Evolutionary conservation across 2,329 filamentous ascomycete species (phyloP).

Genomic region (Aspergillus sp.): DNA sequence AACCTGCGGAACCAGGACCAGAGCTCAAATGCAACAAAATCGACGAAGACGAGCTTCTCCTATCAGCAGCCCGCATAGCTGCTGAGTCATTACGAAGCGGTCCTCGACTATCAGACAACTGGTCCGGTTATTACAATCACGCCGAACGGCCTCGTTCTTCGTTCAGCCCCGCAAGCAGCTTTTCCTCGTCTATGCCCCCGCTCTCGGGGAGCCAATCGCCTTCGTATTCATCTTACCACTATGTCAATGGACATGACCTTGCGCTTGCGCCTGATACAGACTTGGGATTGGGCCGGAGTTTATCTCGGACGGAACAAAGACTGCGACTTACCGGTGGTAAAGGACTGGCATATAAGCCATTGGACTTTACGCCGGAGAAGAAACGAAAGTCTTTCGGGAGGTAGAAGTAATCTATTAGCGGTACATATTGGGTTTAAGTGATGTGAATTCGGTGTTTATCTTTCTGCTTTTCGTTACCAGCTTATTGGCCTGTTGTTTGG

Average conservation of each 20-base stretch:
- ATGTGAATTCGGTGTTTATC: neutral
- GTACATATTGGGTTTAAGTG: neutral
- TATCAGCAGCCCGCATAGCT: conserved; percentile 36
- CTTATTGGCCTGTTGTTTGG: conserved; percentile 1
- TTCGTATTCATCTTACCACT: conserved; percentile 4
- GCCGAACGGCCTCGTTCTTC: conserved; percentile 17
- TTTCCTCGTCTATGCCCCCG: conserved; percentile 13
- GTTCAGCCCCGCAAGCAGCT: conserved; percentile 20
- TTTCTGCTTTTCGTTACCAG: neutral
- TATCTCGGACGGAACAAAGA: conserved; percentile 39
- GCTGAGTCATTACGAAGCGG: conserved; percentile 34
- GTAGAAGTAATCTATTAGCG: neutral
- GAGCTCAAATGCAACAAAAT: conserved; percentile 21
- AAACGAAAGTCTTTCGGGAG: conserved; percentile 8
- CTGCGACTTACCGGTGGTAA: conserved; percentile 38
- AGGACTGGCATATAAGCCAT: conserved; percentile 37
- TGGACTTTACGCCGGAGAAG: conserved; percentile 23
- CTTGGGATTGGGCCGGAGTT: conserved; percentile 30
- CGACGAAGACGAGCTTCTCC: conserved; percentile 37
- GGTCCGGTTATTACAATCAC: conserved; percentile 10
- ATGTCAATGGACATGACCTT: conserved; percentile 35
- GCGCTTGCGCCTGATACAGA: conserved; percentile 33
- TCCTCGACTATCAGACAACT: conserved; percentile 24
- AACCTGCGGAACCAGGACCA: conserved; percentile 12
- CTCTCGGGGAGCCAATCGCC: too few relatives aligned